Base-by-base conservation (phyloP, 176 grass and related monocot genomes). In the Hordeum marinum region DNA sequence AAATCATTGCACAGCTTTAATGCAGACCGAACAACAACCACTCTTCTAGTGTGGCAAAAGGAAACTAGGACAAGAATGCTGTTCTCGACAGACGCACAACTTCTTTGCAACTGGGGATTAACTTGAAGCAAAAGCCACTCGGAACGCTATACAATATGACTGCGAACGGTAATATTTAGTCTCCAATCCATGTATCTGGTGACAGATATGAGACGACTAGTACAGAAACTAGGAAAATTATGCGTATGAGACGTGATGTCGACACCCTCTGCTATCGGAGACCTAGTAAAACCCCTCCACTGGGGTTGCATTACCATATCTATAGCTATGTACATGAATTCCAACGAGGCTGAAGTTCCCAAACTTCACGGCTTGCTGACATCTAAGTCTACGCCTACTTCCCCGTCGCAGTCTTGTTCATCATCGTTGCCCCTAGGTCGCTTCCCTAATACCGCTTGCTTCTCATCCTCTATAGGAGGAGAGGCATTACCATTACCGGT, bases 321-420 rank as follows among this genome's bases (percentile, higher is more conserved):
- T 87, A 87, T 91, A 87, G 50, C 81, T 90, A 90, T 91, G 61
- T 84, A 90, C 84, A 87, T 11, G 23, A 27, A 74, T 21, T 75
- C 75, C 83, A 80, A 39, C 7, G 69, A 87, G 37, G 63, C 75
- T 52, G 85, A 78, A 23, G 14, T n/a, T 14, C 46, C 85, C 85
- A 84, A 84, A 77, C 81, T 67, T 85, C 78, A 88, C 14, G 57
- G 68, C 63, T 75, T 24, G 60, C 77, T 85, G 87, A 80, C 80
- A 81, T 87, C 87, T 92, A 89, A 4, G 13, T 87, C 84, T 89
- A 89, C 11, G 39, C 80, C 84, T 84, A 66, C 78, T 62, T 90
- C 82, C 43, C 68, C 75, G 2, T 86, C 37, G 70, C 64, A 86
- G 32, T 70, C 57, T 31, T 43, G 86, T 84, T 80, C 89, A 63